Evolutionary conservation across 306 rosid genomes (phyloP), one percentile per base, ranked within the genome.

Genomic region (Pyrus pyrifolia): DNA sequence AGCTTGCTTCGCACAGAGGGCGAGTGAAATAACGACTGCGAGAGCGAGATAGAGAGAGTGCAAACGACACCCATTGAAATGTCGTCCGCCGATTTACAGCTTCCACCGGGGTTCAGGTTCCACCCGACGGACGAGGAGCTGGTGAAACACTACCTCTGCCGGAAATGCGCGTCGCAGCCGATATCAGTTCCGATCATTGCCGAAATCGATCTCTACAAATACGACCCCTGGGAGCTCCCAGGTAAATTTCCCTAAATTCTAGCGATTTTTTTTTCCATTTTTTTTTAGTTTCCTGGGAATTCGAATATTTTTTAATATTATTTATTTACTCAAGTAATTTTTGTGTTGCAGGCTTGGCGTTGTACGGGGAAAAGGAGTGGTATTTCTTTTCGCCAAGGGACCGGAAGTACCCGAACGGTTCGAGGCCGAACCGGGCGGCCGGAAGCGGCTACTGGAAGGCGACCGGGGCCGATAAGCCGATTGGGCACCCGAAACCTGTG

Each of bases 401-500:
- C 42, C 75, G 99, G 73, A 96, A 96, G 60, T 96, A 96, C 4
- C 99, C 99, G 1, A 96, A 96, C 80, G 98, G 99, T 44, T 96
- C 99, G 1, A 82, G 99, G 83, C 97, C 99, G 53, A 96, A 96
- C 81, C 87, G 99, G 83, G 93, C 99, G 4, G 99, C 99, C 1
- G 99, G 99, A 18, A 62, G 81, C 74, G 99, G 99, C 4, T 96
- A 96, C 65, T 96, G 98, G 99, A 96, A 96, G 86, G 99, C 98
- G 55, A 96, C 99, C 53, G 99, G 99, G 5, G 98, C 98, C 1
- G 98, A 92, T 81, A 96, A 96, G 67, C 98, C 99, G 10, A 96
- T 96, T 13, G 97, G 98, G 4, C 52, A 77, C 2, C 99, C 98
- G 1, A 92, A 92, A 73, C 83, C 99, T 69, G 88, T 91, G 11